These are phyloP conservation scores for Spiraea crenata DNA, from an alignment of 331 rosid species.

Conservation along the genomic window DNA sequence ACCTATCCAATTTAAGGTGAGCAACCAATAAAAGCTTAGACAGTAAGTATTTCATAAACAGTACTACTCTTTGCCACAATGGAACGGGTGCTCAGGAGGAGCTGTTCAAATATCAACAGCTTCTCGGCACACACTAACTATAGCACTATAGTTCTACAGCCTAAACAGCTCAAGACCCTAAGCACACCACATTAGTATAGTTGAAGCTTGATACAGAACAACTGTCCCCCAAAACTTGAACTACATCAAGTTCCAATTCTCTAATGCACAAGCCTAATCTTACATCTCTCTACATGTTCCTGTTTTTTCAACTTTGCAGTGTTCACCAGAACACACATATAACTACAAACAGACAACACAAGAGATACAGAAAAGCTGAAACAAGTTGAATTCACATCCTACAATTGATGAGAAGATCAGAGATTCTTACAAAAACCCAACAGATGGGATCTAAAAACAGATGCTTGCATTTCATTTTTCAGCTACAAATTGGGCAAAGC, in stretches of 20 bases:
- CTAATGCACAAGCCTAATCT: not conserved
- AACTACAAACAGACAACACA: constrained; percentile 7
- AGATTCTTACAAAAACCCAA: constrained; percentile 11
- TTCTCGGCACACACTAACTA: not conserved
- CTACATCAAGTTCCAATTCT: not conserved
- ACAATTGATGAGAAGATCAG: not conserved
- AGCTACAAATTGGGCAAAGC: constrained; percentile 71
- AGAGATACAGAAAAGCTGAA: not conserved
- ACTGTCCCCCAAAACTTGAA: not conserved
- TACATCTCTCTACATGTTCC: not conserved
- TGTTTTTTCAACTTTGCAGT: not conserved
- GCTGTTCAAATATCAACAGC: not conserved
- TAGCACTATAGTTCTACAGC: not conserved
- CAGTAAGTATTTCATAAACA: not conserved
- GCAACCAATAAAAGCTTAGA: not conserved
- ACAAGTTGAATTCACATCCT: too few relatives aligned
- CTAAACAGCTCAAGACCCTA: not conserved
- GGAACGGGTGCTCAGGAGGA: not conserved
- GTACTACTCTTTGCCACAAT: not conserved
- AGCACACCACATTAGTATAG: not conserved
- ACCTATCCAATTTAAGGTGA: not conserved
- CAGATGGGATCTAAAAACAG: not conserved
- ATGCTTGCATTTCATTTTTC: constrained; percentile 10
- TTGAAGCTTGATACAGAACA: not conserved
- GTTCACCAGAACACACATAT: not conserved